phyloP scores from a whole-genome alignment of 2,329 filamentous ascomycete species.

The Hysterium pulicare region DNA sequence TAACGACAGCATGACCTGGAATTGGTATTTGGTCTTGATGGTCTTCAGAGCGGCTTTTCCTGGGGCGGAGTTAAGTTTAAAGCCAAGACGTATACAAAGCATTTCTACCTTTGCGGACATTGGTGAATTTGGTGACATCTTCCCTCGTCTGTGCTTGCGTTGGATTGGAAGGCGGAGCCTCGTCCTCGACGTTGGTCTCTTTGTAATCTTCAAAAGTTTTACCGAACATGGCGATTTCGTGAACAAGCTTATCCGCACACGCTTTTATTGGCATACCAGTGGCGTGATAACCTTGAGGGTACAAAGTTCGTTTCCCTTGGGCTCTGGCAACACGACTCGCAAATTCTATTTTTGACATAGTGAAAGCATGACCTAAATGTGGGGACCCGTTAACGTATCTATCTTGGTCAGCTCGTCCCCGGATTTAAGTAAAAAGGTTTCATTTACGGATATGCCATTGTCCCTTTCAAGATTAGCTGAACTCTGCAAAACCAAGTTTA shows the following conservation, averaged over 20 bases:
- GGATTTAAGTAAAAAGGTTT: background rate
- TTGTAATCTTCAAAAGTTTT: constrained; percentile 74
- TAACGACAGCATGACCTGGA: constrained; percentile 89
- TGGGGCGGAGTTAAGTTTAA: constrained; percentile 59
- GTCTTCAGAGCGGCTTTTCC: constrained; percentile 82
- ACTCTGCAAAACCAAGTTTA: too few species aligned
- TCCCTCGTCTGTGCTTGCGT: constrained; percentile 65
- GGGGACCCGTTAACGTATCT: constrained; percentile 50
- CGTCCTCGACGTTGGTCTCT: constrained; percentile 31
- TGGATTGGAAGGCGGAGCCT: constrained; percentile 55
- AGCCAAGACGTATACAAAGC: too few species aligned
- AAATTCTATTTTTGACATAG: constrained; percentile 90
- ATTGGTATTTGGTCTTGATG: constrained; percentile 92
- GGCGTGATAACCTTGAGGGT: constrained; percentile 92
- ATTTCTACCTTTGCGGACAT: too few species aligned
- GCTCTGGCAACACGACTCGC: constrained; percentile 81
- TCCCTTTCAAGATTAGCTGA: too few species aligned
- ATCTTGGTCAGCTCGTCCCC: background rate
- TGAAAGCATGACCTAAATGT: constrained; percentile 91
- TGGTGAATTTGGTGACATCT: constrained; percentile 83
- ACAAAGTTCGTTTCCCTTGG: constrained; percentile 82
- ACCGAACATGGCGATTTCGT: constrained; percentile 87
- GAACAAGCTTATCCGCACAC: constrained; percentile 88
- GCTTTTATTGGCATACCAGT: constrained; percentile 96
- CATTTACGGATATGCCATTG: too few species aligned